These are phyloP conservation scores for Allium cepa DNA, from an alignment of 106 monocot species.

Conservation along the genomic window DNA sequence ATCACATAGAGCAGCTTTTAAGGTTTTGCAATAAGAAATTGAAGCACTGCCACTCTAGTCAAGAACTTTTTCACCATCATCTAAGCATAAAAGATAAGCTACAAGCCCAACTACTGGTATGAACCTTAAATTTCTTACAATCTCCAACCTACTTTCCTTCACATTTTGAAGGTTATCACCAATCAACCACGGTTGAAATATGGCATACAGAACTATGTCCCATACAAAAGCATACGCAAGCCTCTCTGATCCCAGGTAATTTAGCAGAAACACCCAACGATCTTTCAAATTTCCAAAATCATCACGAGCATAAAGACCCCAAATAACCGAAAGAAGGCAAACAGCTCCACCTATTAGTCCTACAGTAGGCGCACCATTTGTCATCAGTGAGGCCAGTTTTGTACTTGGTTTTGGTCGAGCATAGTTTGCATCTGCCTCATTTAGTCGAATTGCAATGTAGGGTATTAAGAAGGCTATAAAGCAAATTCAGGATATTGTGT, in stretches of 20 bases:
- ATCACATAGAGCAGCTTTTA: too few species aligned
- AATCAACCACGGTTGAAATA: conserved; percentile 96
- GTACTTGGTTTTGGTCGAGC: conserved; percentile 21
- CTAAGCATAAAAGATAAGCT: conserved; percentile 44
- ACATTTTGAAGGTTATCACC: conserved; percentile 76
- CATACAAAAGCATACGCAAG: conserved; percentile 90
- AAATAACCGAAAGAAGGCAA: conserved; percentile 50
- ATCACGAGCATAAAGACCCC: conserved; percentile 61
- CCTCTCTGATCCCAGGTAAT: conserved; percentile 68
- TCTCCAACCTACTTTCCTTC: conserved; percentile 19
- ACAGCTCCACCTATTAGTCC: conserved; percentile 44
- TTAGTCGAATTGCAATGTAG: conserved; percentile 94
- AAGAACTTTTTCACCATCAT: background rate
- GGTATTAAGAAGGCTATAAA: conserved; percentile 81
- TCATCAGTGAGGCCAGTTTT: conserved; percentile 44
- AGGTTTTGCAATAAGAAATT: too few species aligned
- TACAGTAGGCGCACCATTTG: conserved; percentile 34
- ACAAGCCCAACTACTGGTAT: conserved; percentile 78
- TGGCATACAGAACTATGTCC: conserved; percentile 76
- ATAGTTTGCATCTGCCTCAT: conserved; percentile 19
- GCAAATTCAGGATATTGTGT: background rate
- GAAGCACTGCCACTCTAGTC: too few species aligned
- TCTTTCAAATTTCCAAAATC: conserved; percentile 47
- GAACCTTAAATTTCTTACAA: conserved; percentile 51
- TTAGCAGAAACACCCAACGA: conserved; percentile 35